phyloP scores from a whole-genome alignment of 331 rosid species.

The Phaseolus coccineus region DNA sequence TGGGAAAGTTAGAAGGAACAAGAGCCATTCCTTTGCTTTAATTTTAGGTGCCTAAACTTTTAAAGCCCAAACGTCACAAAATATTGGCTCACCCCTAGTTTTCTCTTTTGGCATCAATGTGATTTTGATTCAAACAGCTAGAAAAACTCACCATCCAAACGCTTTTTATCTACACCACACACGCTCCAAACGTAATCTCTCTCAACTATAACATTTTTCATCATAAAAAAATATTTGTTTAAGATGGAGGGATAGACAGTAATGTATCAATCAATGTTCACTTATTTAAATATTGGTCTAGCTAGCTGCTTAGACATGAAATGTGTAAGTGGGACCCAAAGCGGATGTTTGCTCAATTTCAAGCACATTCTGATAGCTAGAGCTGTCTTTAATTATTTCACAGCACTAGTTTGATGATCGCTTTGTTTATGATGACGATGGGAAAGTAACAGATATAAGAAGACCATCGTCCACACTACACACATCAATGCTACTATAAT shows the following conservation, averaged over 20 bases:
- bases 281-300: conserved; percentile 31
- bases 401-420: conserved; percentile 32
- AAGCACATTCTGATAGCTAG: conserved; percentile 38
- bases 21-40: conserved; percentile 51
- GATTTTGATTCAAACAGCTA: conserved; percentile 41
- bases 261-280: conserved; percentile 38
- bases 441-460: neutral
- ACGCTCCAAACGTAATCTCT: neutral
- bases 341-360: conserved; percentile 42
- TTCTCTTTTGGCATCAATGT: conserved; percentile 39
- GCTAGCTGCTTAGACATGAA: neutral
- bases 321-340: conserved; percentile 45
- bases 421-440: conserved; percentile 29
- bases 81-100: conserved; percentile 15
- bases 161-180: conserved; percentile 25
- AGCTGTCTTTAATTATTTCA: conserved; percentile 19
- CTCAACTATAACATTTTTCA: conserved; percentile 1
- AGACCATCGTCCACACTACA: neutral
- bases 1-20: conserved; percentile 45
- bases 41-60: conserved; percentile 45
- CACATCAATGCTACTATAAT: conserved; percentile 3
- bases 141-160: neutral
- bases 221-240: neutral
- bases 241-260: conserved; percentile 31
- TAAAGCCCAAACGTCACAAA: conserved; percentile 25